Percentiles rank a stretch among this genome's conserved stretches.
Conservation (phyloP, 2,329 filamentous ascomycete species). For the Penicillium sumatraense region DNA sequence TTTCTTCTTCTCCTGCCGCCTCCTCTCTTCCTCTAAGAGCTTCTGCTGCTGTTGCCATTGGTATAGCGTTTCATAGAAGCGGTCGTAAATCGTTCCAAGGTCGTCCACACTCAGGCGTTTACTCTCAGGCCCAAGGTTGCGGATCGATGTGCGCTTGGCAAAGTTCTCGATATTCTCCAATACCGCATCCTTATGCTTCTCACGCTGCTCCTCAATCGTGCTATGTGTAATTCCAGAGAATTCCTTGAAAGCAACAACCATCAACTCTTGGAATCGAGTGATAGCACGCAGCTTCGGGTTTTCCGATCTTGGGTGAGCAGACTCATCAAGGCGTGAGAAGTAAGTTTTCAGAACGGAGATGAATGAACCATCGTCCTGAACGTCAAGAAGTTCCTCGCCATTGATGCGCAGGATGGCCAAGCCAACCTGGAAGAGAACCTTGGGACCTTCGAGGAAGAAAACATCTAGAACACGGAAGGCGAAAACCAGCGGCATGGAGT, state of each 20-base stretch:
- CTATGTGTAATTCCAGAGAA: conserved; percentile 94
- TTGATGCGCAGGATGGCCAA: conserved; percentile 97
- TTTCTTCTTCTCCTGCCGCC: conserved; percentile 66
- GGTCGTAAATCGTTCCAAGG: conserved; percentile 86
- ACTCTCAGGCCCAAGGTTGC: conserved; percentile 93
- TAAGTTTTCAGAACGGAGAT: conserved; percentile 96
- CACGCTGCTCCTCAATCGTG: conserved; percentile 84
- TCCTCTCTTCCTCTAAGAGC: conserved; percentile 75
- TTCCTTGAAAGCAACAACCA: conserved; percentile 99
- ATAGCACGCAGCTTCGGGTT: conserved; percentile 93
- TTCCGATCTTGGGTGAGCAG: conserved; percentile 91
- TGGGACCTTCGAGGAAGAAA: conserved; percentile 97
- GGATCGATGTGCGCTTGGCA: conserved; percentile 92
- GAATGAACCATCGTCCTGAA: conserved; percentile 91
- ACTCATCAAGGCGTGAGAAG: conserved; percentile 91
- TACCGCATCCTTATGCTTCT: conserved; percentile 92
- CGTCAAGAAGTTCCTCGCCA: conserved; percentile 91
- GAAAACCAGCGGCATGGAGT: conserved; percentile 98
- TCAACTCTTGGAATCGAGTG: conserved; percentile 94
- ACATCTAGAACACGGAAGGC: conserved; percentile 96
- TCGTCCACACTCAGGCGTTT: conserved; percentile 87
- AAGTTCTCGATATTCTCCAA: conserved; percentile 97
- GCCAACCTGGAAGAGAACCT: conserved; percentile 95
- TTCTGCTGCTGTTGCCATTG: conserved; percentile 84
- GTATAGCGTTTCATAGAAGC: conserved; percentile 90